Evolutionary conservation across 495 filamentous ascomycete genomes (phyloP), one percentile per base, ranked within the genome.

Genomic region (Talaromyces trachyspermus): DNA sequence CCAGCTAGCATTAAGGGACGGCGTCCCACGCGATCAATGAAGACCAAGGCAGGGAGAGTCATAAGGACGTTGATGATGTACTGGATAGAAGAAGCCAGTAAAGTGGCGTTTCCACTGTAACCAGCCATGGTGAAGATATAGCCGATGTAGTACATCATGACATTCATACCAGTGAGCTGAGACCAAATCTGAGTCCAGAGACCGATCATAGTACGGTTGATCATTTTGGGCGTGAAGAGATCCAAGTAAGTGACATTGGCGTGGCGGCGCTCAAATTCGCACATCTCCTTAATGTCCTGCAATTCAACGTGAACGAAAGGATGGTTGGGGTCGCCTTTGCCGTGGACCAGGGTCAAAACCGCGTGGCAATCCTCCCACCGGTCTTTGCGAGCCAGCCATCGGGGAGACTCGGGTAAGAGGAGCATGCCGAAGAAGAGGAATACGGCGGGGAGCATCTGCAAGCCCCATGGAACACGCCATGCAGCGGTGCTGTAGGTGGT

Each of bases 121-220:
- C 83, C 83, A 11, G 83, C 81, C 83, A 86, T 86, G 18, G 78
- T 77, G 52, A 86, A 86, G 51, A 86, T 72, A 40, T 88, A 86
- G 17, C 42, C 72, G 36, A 77, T 74, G 49, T 79, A 66, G 54
- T 79, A 77, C 78, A 88, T 88, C 84, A 89, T 89, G 10, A 88
- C 84, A 57, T 89, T 90, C 82, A 88, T 88, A 11, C 87, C 87
- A 0, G 84, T 86, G 15, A 91, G 68, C 56, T 92, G 87, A 22
- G 80, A 81, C 87, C 87, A 91, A 58, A 92, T 84, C 60, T 90
- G 87, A 0, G 80, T 85, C 54, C 88, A 88, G 36, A 90, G 54
- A 42, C 86, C 85, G 53, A 88, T 79, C 44, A 78, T 70, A 23
- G 84, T 86, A 10, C 84, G 78, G 64, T 86, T 86, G 57, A 88